Evolutionary conservation across 129 eudicot species (phyloP), one percentile per base, ranked within the genome.

Genomic region (Glebionis coronaria): DNA sequence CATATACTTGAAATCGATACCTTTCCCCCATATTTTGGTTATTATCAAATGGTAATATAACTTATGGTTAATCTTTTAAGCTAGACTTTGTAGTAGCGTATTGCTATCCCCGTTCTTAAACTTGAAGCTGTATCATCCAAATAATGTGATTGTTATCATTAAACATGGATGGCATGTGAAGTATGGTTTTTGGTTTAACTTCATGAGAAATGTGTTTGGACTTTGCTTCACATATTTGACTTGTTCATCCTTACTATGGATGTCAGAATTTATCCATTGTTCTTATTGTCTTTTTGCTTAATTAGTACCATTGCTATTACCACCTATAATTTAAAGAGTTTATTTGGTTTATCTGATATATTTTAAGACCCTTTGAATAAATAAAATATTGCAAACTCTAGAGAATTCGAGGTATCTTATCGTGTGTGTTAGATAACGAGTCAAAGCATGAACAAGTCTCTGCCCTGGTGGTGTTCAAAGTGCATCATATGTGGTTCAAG

Each of bases 1-100:
- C 55, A 58, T 67, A 67, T 67, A 67, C 73, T 1, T 73, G 45
- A 51, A 67, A 19, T 18, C 53, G 12, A 73, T 73, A 73, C 70
- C 63, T 70, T 73, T 31, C 57, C n/a, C 5, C 61, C 53, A 1
- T 5, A 58, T 23, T 15, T 68, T 73, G 68, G 40, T 69, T 68
- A 40, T 38, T 60, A 50, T 51, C 23, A 50, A 29, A 13, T 61
- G 58, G 69, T 47, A 19, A 44, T 65, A 44, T 58, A 73, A 73
- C 44, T 19, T 59, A 44, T 65, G 52, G 44, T 56, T 65, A 45
- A 65, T 67, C 47, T 56, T 46, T 64, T 16, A 29, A 55, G 4
- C 38, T 71, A 44, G 56, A 44, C 55, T 69, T 56, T 69, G 20
- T 57, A 64, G 55, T 62, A 14, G 64, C 42, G 2, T 63, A 42